Evolutionary conservation across 2,329 filamentous ascomycete genomes (phyloP).

Genomic region (Botrytis tulipae): DNA sequence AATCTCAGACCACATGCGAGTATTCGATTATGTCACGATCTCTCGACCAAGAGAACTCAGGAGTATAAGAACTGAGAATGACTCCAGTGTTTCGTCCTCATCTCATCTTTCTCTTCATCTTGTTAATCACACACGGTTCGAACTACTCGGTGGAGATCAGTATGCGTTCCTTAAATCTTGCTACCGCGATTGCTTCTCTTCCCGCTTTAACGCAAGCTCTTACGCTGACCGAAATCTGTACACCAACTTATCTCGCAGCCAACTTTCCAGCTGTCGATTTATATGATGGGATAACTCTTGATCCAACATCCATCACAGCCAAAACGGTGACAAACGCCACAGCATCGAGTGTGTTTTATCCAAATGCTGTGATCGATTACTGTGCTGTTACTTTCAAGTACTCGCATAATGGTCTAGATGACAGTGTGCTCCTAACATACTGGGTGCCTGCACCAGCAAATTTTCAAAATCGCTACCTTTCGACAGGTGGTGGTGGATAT

Average conservation of each 20-base stretch:
- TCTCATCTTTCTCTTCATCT: background rate
- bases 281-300: slow-evolving; percentile 24
- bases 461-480: slow-evolving; percentile 48
- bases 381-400: slow-evolving; percentile 50
- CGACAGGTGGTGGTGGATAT: slow-evolving; percentile 47
- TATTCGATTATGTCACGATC: background rate
- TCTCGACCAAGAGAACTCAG: background rate
- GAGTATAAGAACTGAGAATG: background rate
- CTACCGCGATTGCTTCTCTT: background rate
- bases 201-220: background rate
- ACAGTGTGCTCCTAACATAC: slow-evolving; percentile 42
- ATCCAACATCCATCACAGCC: slow-evolving; percentile 41
- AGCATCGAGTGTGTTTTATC: slow-evolving; percentile 35
- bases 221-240: background rate
- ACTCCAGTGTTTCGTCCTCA: background rate
- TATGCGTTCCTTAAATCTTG: background rate
- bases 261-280: background rate
- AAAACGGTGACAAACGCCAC: slow-evolving; percentile 40
- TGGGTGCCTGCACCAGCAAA: slow-evolving; percentile 45
- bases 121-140: background rate
- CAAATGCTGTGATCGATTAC: slow-evolving; percentile 41
- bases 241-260: slow-evolving; percentile 1
- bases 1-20: background rate
- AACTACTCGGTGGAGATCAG: background rate
- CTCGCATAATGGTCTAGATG: slow-evolving; percentile 43